A percentile compares a stretch with the other conserved stretches of the same genome.
phyloP scores from a whole-genome alignment of 1,284 basidiomycete species.

The Malassezia japonica region DNA sequence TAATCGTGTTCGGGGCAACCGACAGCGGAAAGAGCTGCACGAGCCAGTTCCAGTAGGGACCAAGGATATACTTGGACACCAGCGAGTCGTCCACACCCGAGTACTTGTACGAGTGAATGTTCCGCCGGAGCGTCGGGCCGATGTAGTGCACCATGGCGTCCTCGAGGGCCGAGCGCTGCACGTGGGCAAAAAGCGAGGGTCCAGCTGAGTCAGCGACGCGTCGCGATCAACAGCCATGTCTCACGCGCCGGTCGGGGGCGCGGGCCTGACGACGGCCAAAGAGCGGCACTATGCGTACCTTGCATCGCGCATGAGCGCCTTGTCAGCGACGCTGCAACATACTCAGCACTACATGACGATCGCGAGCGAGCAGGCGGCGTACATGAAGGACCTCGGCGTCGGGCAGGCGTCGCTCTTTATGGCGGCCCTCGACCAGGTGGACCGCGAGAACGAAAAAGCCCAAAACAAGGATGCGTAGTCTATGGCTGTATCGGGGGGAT shows the following conservation, averaged over 20 bases:
- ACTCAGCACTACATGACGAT: conserved; percentile 16
- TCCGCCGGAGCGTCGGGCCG: conserved; percentile 50
- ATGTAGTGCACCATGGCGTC: conserved; percentile 44
- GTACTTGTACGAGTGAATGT: conserved; percentile 56
- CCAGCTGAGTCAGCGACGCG: conserved; percentile 4
- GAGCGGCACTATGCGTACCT: conserved; percentile 19
- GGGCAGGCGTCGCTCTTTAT: conserved; percentile 17
- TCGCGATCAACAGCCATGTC: not conserved
- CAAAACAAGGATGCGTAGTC: not conserved
- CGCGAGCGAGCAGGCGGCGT: conserved; percentile 17
- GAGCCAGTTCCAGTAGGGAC: conserved; percentile 89
- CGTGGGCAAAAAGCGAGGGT: no score
- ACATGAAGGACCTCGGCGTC: conserved; percentile 16
- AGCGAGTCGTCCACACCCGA: conserved; percentile 54
- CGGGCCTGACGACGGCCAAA: conserved; percentile 9
- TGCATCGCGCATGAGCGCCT: conserved; percentile 11
- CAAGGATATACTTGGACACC: conserved; percentile 66
- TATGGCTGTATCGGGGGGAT: conserved; percentile 9
- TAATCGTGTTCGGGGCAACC: conserved; percentile 70
- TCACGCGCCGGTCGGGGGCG: not conserved
- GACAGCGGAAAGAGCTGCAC: conserved; percentile 77
- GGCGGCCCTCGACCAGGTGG: conserved; percentile 18
- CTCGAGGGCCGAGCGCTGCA: not conserved
- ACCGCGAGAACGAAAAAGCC: conserved; percentile 9
- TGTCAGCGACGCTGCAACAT: conserved; percentile 11